Evolutionary conservation across 202 grass and related monocot genomes (phyloP), one percentile per base, ranked within the genome.

Genomic region (Elaeis oleifera): DNA sequence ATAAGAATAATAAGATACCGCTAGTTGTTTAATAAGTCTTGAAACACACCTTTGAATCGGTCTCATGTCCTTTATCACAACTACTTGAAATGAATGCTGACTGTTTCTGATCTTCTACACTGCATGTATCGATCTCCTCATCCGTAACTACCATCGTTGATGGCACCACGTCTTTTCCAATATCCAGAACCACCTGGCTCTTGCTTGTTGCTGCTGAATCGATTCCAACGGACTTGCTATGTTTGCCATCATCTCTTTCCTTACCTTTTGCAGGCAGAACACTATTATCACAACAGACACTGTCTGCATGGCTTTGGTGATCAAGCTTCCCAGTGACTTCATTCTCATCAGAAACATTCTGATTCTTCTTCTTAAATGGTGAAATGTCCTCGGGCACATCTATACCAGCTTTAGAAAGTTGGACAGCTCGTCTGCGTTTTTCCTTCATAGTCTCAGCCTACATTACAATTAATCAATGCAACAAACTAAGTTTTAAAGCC

Each of bases 391-490:
- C 77, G 51, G 82, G 88, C 68, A 86, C 74, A 49, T 89, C 71
- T 31, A 99, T 79, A 56, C 88, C 94, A 76, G 71, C 85, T 77
- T 89, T 89, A 25, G 80, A 89, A 27, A 89, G 79, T 23, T 92
- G 84, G 22, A 99, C 65, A 5, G 71, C 77, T 57, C 80, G 82
- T 71, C 77, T 77, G 53, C 65, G 84, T 70, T 72, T 97, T 84
- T 89, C 94, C 86, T 99, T 92, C 71, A 78, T 71, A 71, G 85
- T 99, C 59, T 86, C 88, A 56, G 65, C 77, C 94, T 97, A 67
- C 52, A 59, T 58, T 16, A 66, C 13, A 64, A 74, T 29, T 27
- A 22, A 68, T 54, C 31, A 26, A 59, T 49, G 76, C 21, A 73
- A 55, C 15, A 56, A 23, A 74, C 51, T 31, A 53, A 70, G 23